Percentiles rank a stretch among this genome's conserved stretches.
Conservation (phyloP, 805 yeast species). For the Diddensiella santjacobensis region DNA sequence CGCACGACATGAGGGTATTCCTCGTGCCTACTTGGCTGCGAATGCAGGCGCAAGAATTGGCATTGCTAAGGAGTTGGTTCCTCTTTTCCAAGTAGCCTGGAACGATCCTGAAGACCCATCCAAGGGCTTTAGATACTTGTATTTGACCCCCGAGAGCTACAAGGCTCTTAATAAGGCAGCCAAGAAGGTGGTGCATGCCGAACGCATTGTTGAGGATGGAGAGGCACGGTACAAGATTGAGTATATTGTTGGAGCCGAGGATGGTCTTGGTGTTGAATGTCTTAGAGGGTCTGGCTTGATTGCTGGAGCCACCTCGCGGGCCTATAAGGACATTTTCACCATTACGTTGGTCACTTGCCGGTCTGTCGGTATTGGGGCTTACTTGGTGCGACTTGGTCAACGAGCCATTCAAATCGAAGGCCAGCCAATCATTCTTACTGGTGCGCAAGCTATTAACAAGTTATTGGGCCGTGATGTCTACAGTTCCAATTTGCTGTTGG, state of each 20-base stretch:
- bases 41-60: slow-evolving; percentile 99
- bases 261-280: slow-evolving; percentile 98
- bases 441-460: slow-evolving; percentile 98
- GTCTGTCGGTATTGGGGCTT: slow-evolving; percentile 99
- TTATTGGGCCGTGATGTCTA: slow-evolving; percentile 95
- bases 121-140: slow-evolving; percentile 88
- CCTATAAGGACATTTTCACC: slow-evolving; percentile 96
- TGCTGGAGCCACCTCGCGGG: slow-evolving; percentile 98
- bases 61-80: slow-evolving; percentile 92
- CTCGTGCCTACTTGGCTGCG: slow-evolving; percentile 93
- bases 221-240: slow-evolving; percentile 77
- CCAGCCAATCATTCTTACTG: slow-evolving; percentile 96
- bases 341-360: slow-evolving; percentile 98
- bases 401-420: slow-evolving; percentile 99
- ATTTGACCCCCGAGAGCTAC: slow-evolving; percentile 63
- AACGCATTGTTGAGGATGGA: slow-evolving; percentile 78
- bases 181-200: slow-evolving; percentile 60
- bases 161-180: slow-evolving; percentile 45
- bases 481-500: slow-evolving; percentile 93
- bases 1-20: slow-evolving; percentile 88
- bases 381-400: slow-evolving; percentile 95
- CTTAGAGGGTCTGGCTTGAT: slow-evolving; percentile 96
- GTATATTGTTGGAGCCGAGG: slow-evolving; percentile 87
- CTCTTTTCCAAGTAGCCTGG: slow-evolving; percentile 91
- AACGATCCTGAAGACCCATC: slow-evolving; percentile 67